A percentile compares a stretch with the other conserved stretches of the same genome.
phyloP scores from a whole-genome alignment of 73 alveolate genomes.

The Stentor coeruleus region DNA sequence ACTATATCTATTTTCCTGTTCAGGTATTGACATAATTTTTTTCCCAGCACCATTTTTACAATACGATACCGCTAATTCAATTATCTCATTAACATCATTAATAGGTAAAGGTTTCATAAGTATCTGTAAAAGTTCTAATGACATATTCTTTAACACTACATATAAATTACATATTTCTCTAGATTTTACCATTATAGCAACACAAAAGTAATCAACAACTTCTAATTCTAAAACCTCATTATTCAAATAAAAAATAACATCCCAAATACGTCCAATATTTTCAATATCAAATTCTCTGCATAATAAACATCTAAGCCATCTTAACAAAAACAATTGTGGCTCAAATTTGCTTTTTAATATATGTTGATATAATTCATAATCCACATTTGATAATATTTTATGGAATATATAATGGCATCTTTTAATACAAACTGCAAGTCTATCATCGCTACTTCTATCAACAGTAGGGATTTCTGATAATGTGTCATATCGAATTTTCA shows the following conservation, averaged over 20 bases:
- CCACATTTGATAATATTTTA: constrained; percentile 18
- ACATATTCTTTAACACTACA: not conserved
- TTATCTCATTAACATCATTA: no score
- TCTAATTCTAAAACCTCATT: constrained; percentile 32
- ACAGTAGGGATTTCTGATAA: not conserved
- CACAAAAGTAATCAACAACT: not conserved
- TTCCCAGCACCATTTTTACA: no score
- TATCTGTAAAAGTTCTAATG: not conserved
- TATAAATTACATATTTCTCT: not conserved
- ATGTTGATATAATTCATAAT: constrained; percentile 25
- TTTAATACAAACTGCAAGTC: not conserved
- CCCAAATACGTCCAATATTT: constrained; percentile 34
- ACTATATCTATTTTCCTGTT: no score
- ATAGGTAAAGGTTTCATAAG: no score
- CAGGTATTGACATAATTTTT: no score
- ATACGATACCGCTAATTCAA: no score
- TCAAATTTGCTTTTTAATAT: constrained; percentile 32
- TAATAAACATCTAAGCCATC: constrained; percentile 36
- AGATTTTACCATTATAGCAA: not conserved
- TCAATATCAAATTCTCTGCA: constrained; percentile 31
- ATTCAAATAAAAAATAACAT: constrained; percentile 28
- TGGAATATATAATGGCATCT: not conserved
- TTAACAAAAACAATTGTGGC: constrained; percentile 29
- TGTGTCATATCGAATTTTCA: not conserved
- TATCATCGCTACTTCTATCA: not conserved